A percentile compares a stretch with the other conserved stretches of the same genome.
These are phyloP conservation scores for Solanum gandarillasii DNA, from an alignment of 257 asterid species.

Conservation along the genomic window DNA sequence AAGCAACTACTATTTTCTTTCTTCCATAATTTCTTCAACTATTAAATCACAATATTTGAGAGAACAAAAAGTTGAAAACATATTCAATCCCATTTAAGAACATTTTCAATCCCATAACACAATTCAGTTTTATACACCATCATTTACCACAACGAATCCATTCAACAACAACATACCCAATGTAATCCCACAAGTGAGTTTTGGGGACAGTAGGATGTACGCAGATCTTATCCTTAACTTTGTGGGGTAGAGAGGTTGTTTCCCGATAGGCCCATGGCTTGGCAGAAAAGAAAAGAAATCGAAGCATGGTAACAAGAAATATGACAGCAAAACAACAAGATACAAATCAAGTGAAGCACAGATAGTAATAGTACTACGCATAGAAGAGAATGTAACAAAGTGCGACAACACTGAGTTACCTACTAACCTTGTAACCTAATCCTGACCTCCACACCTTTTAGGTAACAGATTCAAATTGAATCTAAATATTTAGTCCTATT, in stretches of 20 bases:
- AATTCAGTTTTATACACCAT: not conserved
- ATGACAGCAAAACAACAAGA: no score
- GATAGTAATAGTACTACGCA: no score
- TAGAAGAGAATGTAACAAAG: no score
- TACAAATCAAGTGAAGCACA: no score
- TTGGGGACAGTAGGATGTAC: fast-evolving
- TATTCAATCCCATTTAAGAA: not conserved
- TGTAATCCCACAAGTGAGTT: not conserved
- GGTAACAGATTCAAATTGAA: no score
- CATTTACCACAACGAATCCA: not conserved
- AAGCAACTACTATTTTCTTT: not conserved
- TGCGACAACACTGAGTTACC: no score
- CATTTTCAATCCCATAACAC: not conserved
- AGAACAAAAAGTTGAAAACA: not conserved
- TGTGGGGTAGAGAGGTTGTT: no score
- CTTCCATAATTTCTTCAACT: not conserved
- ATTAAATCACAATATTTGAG: not conserved
- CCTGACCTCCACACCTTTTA: no score
- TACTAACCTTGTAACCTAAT: no score
- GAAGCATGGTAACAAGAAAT: no score
- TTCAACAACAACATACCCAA: not conserved
- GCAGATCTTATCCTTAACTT: not conserved
- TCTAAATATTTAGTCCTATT: not conserved
- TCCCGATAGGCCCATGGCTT: no score
- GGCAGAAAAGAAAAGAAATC: no score